These are phyloP conservation scores for Acer campestre DNA, from an alignment of 345 rosid species.

Conservation along the genomic window DNA sequence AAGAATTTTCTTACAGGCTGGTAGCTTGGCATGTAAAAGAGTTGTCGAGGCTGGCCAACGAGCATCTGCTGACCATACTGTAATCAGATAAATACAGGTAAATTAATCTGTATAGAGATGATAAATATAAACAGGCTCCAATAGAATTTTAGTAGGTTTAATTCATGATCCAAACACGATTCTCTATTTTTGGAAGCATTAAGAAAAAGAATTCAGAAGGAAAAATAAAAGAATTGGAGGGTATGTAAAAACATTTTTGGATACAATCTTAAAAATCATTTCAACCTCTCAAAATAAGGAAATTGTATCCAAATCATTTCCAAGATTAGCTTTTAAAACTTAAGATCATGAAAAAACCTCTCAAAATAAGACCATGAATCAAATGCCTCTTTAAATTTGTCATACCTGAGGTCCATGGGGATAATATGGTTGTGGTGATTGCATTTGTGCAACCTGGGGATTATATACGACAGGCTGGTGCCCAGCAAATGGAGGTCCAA, in stretches of 20 bases:
- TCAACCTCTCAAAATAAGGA: not conserved
- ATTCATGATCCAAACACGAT: not conserved
- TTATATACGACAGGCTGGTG: slow-evolving; percentile 73
- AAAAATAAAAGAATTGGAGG: not conserved
- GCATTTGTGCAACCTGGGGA: slow-evolving; percentile 57
- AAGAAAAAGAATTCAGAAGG: not conserved
- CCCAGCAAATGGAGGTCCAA: slow-evolving; percentile 60
- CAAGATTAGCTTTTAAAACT: not conserved
- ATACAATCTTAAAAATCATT: not conserved
- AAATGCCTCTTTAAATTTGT: not conserved
- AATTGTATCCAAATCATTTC: not conserved
- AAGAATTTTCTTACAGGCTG: slow-evolving; percentile 59
- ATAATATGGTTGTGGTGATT: slow-evolving; percentile 62
- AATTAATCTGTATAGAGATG: slow-evolving; percentile 12
- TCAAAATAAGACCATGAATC: not conserved
- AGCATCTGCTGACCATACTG: slow-evolving; percentile 76
- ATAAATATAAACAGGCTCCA: not conserved
- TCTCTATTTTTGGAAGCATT: not conserved
- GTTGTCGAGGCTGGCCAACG: slow-evolving; percentile 62
- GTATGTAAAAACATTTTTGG: not conserved
- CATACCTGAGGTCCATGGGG: slow-evolving; percentile 78
- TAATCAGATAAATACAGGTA: slow-evolving; percentile 25
- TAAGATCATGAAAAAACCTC: not conserved
- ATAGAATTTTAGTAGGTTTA: not conserved
- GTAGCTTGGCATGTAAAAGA: slow-evolving; percentile 62